Base-by-base conservation (phyloP, 345 rosid genomes). In the Brassica incana region DNA sequence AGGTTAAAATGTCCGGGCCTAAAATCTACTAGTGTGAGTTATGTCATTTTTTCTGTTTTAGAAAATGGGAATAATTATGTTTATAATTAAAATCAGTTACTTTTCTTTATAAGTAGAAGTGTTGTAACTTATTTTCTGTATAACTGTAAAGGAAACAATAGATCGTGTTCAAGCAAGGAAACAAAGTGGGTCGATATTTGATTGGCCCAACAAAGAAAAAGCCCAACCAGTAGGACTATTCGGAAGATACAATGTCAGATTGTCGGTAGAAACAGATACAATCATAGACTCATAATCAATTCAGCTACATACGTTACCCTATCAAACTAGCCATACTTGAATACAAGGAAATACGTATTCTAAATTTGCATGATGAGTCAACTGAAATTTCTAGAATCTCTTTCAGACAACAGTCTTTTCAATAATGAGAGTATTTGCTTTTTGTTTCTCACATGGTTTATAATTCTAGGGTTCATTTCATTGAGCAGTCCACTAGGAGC, bases 401-500 rank as follows among this genome's bases (percentile, higher is more conserved):
- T 77, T 75, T 83, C 80, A 64, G 94, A 90, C 83, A 16, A 89
- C 90, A 58, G 90, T 64, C 69, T 88, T 89, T 84, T 93, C 89
- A 70, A 95, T 95, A 29, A 93, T 90, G 59, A 89, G 83, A 87
- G 94, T 20, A 95, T 94, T 83, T 95, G 98, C 81, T 81, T 93
- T 72, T 82, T 93, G 78, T 95, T 93, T 69, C 96, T 85, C 36
- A 93, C 97, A 75, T 93, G 95, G 80, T 91, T 88, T 71, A 95
- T 91, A 75, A 95, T 95, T 50, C 93, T 91, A 6, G 96, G 99
- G 78, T 93, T 95, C 86, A 95, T 54, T 38, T 85, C 93, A 82
- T 89, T 93, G 63, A 95, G 89, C 72, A 90, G 83, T 60, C 94
- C 97, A 78, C 93, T 91, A 1, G 99, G 97, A 76, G 98, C 91